Conservation (phyloP, 108 stramenopile genomes). For the Pseudonitzschia multiseries region DNA sequence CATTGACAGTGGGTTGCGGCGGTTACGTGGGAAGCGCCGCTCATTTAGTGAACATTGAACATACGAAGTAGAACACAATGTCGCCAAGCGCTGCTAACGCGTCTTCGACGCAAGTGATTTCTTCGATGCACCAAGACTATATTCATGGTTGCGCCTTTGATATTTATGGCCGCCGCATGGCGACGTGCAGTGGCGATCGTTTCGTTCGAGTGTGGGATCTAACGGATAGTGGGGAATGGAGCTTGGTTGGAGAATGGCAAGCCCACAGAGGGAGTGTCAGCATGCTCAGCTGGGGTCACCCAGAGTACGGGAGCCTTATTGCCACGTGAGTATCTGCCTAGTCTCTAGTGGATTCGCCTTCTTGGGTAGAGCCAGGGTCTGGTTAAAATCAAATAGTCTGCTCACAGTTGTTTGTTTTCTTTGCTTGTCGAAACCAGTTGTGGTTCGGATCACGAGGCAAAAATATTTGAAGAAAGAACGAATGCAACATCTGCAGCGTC, state of each 20-base stretch:
- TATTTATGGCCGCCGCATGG: slow-evolving; percentile 93
- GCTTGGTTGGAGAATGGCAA: slow-evolving; percentile 77
- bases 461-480: slow-evolving; percentile 90
- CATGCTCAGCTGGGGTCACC: slow-evolving; percentile 91
- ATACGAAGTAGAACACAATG: not conserved
- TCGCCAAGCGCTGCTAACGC: not conserved
- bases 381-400: not conserved
- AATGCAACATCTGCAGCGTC: slow-evolving; percentile 38
- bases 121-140: slow-evolving; percentile 59
- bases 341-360: not conserved
- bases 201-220: slow-evolving; percentile 90
- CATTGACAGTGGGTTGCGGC: too few relatives aligned
- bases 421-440: slow-evolving; percentile 21
- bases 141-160: slow-evolving; percentile 88
- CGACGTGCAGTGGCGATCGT: slow-evolving; percentile 87
- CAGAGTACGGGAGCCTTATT: slow-evolving; percentile 92
- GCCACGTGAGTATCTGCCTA: slow-evolving; percentile 52
- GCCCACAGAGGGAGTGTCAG: slow-evolving; percentile 83
- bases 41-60: too few relatives aligned
- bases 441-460: slow-evolving; percentile 83
- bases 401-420: not conserved
- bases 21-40: too few relatives aligned
- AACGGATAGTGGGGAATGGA: slow-evolving; percentile 69
- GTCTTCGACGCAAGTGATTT: slow-evolving; percentile 29
- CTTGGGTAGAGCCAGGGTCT: not conserved